Evolutionary conservation across 169 alveolate species (phyloP).

Genomic region (Cryptosporidium sp.): DNA sequence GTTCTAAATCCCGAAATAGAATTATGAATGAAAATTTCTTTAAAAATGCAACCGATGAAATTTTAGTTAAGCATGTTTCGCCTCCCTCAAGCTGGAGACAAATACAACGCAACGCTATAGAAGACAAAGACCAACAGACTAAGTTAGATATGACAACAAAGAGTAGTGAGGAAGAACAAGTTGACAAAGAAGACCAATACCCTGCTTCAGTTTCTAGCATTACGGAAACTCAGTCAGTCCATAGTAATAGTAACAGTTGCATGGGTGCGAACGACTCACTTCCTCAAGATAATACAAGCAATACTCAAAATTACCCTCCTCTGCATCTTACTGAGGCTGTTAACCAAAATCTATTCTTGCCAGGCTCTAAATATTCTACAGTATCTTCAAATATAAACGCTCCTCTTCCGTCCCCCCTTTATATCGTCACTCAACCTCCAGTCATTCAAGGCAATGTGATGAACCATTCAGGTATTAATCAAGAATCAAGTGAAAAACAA

Average conservation of each 20-base stretch:
- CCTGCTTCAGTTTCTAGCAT: background rate
- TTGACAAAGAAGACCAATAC: slow-evolving; percentile 11
- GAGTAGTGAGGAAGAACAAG: background rate
- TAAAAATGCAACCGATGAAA: slow-evolving; percentile 71
- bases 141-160: slow-evolving; percentile 10
- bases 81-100: slow-evolving; percentile 66
- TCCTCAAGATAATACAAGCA: background rate
- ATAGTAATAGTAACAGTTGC: background rate
- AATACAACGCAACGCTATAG: background rate
- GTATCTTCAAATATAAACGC: background rate
- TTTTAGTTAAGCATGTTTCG: slow-evolving; percentile 41
- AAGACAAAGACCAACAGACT: background rate
- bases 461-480: slow-evolving; percentile 26
- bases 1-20: slow-evolving; percentile 14
- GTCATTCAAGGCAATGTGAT: slow-evolving; percentile 51
- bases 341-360: background rate
- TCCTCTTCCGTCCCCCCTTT: slow-evolving; percentile 53
- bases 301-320: background rate
- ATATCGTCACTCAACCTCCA: slow-evolving; percentile 52
- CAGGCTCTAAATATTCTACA: background rate
- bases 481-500: slow-evolving; percentile 28
- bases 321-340: background rate
- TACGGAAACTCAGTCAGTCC: background rate
- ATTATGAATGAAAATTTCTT: slow-evolving; percentile 51
- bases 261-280: background rate